These are phyloP conservation scores for Populus hybrid DNA, from an alignment of 441 rosid species.

Conservation along the genomic window DNA sequence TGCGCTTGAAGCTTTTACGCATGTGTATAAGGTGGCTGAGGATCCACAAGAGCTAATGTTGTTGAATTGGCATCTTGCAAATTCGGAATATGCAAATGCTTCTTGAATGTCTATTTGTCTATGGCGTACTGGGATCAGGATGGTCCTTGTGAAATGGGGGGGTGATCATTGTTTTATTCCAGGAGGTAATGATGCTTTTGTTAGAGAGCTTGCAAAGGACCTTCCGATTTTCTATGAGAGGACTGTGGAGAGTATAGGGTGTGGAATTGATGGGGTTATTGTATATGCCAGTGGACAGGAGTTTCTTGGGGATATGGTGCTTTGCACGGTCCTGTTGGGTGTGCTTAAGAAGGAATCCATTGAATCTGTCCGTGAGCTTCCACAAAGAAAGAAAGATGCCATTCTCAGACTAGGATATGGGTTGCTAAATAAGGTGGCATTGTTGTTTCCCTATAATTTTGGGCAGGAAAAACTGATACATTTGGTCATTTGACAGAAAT, in stretches of 20 bases:
- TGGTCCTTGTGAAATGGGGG: constrained; percentile 93
- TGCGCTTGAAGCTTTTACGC: constrained; percentile 79
- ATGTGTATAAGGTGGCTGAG: constrained; percentile 74
- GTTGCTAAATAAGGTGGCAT: constrained; percentile 78
- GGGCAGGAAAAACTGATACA: constrained; percentile 89
- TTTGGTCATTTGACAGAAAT: constrained; percentile 81
- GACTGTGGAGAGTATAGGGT: constrained; percentile 68
- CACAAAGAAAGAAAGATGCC: constrained; percentile 71
- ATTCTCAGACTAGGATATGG: constrained; percentile 80
- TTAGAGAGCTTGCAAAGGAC: constrained; percentile 77
- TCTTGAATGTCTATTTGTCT: constrained; percentile 74
- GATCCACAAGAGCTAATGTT: constrained; percentile 76
- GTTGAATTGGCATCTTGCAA: constrained; percentile 91
- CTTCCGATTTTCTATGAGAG: constrained; percentile 73
- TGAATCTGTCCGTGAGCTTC: constrained; percentile 81
- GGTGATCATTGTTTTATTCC: constrained; percentile 97
- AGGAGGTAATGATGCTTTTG: constrained; percentile 82
- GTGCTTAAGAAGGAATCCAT: constrained; percentile 74
- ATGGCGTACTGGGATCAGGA: constrained; percentile 98
- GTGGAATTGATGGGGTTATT: constrained; percentile 68
- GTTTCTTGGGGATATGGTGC: constrained; percentile 75
- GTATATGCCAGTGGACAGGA: constrained; percentile 72
- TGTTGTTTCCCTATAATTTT: constrained; percentile 78
- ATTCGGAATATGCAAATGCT: constrained; percentile 91
- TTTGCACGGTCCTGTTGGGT: constrained; percentile 79